These are phyloP conservation scores for Mycena capillaripes DNA, from an alignment of 768 basidiomycete genomes.

Conservation along the genomic window DNA sequence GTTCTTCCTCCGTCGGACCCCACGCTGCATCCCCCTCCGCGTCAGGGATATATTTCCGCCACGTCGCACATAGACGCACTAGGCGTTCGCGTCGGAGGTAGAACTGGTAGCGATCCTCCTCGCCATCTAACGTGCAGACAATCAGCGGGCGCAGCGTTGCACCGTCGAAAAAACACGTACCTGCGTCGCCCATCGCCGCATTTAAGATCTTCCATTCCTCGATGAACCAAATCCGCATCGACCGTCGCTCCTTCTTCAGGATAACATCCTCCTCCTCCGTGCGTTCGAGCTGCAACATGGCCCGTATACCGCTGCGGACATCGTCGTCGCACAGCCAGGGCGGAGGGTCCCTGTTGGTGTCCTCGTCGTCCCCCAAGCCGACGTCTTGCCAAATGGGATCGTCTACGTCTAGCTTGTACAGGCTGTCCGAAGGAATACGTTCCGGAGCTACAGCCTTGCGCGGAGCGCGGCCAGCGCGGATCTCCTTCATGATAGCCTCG, in stretches of 20 bases:
- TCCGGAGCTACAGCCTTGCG: conserved; percentile 39
- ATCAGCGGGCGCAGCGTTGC: background rate
- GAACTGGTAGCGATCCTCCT: conserved; percentile 12
- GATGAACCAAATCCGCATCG: background rate
- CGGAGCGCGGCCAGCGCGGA: conserved; percentile 40
- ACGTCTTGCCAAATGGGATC: conserved; percentile 52
- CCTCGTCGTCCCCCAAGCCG: conserved; percentile 43
- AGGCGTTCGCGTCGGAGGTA: background rate
- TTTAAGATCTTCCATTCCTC: background rate
- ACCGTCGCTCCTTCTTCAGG: background rate
- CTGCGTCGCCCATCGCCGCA: background rate
- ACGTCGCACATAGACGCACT: conserved; percentile 2
- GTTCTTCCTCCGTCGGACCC: background rate
- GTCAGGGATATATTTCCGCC: conserved; percentile 4
- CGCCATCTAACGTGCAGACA: background rate
- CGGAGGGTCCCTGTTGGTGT: conserved; percentile 26
- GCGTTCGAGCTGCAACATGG: background rate
- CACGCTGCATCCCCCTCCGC: background rate
- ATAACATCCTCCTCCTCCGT: background rate
- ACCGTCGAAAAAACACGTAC: background rate
- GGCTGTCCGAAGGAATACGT: conserved; percentile 35
- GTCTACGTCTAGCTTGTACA: conserved; percentile 53
- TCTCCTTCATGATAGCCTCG: conserved; percentile 37
- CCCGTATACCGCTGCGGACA: background rate
- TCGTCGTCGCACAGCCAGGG: background rate